Conservation (phyloP, 352 stramenopile genomes). For the Aphanomyces invadans region DNA sequence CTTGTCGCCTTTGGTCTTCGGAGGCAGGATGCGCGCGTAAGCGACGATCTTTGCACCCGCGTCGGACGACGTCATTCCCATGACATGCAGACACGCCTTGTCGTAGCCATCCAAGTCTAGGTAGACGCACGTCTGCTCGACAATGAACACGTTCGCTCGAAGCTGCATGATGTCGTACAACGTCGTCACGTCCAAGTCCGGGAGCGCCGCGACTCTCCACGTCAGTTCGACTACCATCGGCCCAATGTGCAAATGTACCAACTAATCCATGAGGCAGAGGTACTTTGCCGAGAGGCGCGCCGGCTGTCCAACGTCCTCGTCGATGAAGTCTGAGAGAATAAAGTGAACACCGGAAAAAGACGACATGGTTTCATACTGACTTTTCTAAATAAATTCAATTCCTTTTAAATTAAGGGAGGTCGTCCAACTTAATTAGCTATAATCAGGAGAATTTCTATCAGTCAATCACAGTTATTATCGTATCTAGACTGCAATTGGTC, state of each 20-base stretch:
- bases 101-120: constrained; percentile 16
- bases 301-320: background rate
- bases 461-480: too few relatives aligned
- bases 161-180: constrained; percentile 21
- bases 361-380: too few relatives aligned
- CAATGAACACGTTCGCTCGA: constrained; percentile 10
- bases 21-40: constrained; percentile 14
- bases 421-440: too few relatives aligned
- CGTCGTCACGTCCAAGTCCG: background rate
- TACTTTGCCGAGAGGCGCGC: background rate
- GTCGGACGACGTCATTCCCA: background rate
- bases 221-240: background rate
- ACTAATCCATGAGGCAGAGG: too few relatives aligned
- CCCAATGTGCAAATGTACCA: too few relatives aligned
- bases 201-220: background rate
- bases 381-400: too few relatives aligned
- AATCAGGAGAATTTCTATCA: too few relatives aligned
- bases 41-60: background rate
- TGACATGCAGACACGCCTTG: constrained; percentile 14
- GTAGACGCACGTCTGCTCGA: constrained; percentile 9
- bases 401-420: too few relatives aligned
- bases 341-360: too few relatives aligned
- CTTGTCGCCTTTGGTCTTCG: constrained; percentile 1
- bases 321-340: background rate
- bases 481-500: too few relatives aligned